Evolutionary conservation across 2,329 filamentous ascomycete species (phyloP), one percentile per base, ranked within the genome.

Genomic region (Rutstroemia sp.): DNA sequence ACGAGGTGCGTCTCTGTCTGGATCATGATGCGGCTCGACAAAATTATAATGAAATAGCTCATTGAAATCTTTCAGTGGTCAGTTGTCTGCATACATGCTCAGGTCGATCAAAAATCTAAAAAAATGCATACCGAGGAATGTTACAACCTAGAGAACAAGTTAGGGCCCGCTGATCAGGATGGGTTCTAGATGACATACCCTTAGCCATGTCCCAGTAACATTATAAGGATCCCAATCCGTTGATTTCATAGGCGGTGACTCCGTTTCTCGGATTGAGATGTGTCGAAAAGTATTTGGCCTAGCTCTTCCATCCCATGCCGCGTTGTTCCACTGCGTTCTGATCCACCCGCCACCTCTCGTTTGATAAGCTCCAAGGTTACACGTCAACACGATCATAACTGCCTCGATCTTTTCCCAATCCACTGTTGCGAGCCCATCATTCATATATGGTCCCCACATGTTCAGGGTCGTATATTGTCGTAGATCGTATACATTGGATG

Each of bases 401-500:
- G 86, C 83, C 70, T 92, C 88, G 10, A 91, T 72, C 72, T 88
- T 89, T 70, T 92, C 87, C 88, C 88, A 92, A 69, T 92, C 87
- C 0, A 89, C 84, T 5, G 71, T 70, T 52, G 76, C 77, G 2
- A 75, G 77, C 1, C 78, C 81, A 65, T 91, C 87, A 50, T 80
- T 73, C 65, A 78, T 72, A 64, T 89, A 92, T 0, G 88, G 88
- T 0, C 88, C 88, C 87, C 88, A 92, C 38, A 76, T 68, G 1
- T 79, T 85, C 25, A 70, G 68, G 2, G 73, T 68, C 0, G 80
- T 86, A 69, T 89, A 88, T 61, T 85, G 78, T 1, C 88, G 76
- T 48, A 92, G 71, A 66, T 92, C 87, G 62, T 92, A 92, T 3
- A 92, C 86, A 59, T 81, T 80, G 47, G 82, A 80, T 54, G 82